phyloP scores from a whole-genome alignment of 495 filamentous ascomycete genomes.

The Xylaria acuta region DNA sequence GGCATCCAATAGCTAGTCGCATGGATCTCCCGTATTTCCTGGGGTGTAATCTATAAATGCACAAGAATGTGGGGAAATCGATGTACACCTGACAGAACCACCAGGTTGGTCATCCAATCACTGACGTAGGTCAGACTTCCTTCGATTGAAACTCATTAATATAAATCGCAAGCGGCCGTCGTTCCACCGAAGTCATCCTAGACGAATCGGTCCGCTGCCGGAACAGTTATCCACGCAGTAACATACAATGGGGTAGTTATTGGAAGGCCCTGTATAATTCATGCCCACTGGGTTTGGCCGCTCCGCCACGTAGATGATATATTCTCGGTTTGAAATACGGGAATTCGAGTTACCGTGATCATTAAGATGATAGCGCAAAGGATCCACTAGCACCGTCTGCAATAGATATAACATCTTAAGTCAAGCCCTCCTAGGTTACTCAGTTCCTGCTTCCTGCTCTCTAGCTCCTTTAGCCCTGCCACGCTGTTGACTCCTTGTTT shows the following conservation, averaged over 20 bases:
- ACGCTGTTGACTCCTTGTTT: background rate
- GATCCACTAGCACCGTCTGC: background rate
- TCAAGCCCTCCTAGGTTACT: background rate
- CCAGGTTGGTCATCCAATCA: slow-evolving; percentile 12
- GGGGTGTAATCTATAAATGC: slow-evolving; percentile 19
- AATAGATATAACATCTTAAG: slow-evolving; percentile 5
- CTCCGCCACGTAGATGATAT: background rate
- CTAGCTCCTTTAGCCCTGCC: background rate
- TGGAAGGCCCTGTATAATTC: background rate
- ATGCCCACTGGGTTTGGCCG: background rate
- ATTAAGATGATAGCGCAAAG: background rate
- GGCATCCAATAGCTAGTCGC: background rate
- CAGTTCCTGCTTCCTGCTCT: background rate
- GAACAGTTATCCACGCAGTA: background rate
- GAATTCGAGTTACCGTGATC: background rate
- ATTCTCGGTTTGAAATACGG: background rate
- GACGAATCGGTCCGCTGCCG: slow-evolving; percentile 9
- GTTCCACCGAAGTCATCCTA: slow-evolving; percentile 11
- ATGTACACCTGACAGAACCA: slow-evolving; percentile 20
- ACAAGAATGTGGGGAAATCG: slow-evolving; percentile 21
- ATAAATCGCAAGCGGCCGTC: background rate
- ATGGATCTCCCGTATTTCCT: slow-evolving; percentile 4
- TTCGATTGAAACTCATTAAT: background rate
- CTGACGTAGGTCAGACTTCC: too few relatives aligned
- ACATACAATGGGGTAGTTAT: background rate